phyloP scores from a whole-genome alignment of 805 yeast genomes.

The Candida maesae region DNA sequence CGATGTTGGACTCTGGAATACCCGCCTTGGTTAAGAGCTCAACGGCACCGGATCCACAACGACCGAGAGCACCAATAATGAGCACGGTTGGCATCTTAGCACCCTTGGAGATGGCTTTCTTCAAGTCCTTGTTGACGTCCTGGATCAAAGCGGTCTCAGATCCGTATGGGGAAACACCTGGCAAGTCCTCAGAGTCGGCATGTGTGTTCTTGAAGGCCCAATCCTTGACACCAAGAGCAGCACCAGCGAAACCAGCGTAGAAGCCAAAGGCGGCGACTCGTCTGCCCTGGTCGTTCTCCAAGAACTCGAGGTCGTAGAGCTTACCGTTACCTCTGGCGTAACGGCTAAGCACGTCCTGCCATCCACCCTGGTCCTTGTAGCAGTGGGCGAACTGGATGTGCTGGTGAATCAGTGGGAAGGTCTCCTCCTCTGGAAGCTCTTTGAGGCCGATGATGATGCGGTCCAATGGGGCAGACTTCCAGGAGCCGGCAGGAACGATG shows the following conservation, averaged over 20 bases:
- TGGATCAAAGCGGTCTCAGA: slow-evolving; percentile 70
- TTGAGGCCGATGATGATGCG: slow-evolving; percentile 90
- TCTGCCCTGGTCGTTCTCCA: slow-evolving; percentile 92
- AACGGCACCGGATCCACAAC: slow-evolving; percentile 98
- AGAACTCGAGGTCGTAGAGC: slow-evolving; percentile 89
- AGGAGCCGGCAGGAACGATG: slow-evolving; percentile 89
- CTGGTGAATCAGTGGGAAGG: slow-evolving; percentile 90
- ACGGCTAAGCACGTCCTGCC: slow-evolving; percentile 87
- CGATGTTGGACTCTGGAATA: slow-evolving; percentile 75
- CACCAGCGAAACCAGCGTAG: slow-evolving; percentile 99
- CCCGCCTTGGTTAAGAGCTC: slow-evolving; percentile 81
- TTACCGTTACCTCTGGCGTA: slow-evolving; percentile 91
- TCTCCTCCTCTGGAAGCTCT: slow-evolving; percentile 86
- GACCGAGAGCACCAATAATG: slow-evolving; percentile 95
- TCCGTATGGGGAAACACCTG: slow-evolving; percentile 78
- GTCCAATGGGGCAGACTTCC: slow-evolving; percentile 89
- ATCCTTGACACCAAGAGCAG: slow-evolving; percentile 90
- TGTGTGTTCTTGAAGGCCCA: slow-evolving; percentile 91
- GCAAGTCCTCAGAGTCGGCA: slow-evolving; percentile 61
- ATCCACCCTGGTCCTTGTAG: slow-evolving; percentile 95
- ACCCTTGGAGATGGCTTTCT: slow-evolving; percentile 54
- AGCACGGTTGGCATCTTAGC: slow-evolving; percentile 73
- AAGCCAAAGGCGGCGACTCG: slow-evolving; percentile 99
- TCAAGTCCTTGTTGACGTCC: slow-evolving; percentile 62
- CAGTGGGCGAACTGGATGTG: slow-evolving; percentile 99